Percentiles rank a stretch among this genome's conserved stretches.
phyloP scores from a whole-genome alignment of 345 rosid genomes.

The Citrus unshiu region DNA sequence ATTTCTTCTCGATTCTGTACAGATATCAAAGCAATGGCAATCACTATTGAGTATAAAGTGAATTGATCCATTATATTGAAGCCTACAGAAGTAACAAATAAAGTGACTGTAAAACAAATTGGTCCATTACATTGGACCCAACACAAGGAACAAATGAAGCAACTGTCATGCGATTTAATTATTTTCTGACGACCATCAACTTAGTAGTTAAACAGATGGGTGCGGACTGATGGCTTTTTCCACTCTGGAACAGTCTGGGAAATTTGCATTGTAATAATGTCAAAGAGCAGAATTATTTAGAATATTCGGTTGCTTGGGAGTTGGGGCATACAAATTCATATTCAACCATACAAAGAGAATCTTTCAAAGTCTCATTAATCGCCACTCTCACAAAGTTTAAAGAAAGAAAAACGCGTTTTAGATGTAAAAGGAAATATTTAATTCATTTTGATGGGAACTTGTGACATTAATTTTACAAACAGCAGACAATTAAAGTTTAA shows the following conservation, averaged over 20 bases:
- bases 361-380: conserved; percentile 1
- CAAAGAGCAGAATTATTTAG: not conserved
- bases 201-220: not conserved
- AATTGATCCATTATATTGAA: conserved; percentile 7
- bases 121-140: not conserved
- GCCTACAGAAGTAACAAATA: not conserved
- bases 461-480: not conserved
- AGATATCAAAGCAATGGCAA: conserved; percentile 10
- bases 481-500: not conserved
- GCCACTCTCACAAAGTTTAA: conserved; percentile 2
- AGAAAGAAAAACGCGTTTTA: not conserved
- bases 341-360: not conserved
- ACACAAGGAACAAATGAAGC: not conserved
- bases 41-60: not conserved
- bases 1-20: conserved; percentile 47
- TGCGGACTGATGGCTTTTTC: not conserved
- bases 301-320: not conserved
- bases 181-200: not conserved
- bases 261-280: conserved; percentile 10
- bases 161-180: not conserved
- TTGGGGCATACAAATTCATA: conserved; percentile 1
- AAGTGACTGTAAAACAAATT: not conserved
- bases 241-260: not conserved
- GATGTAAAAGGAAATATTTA: not conserved
- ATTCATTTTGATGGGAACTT: not conserved